A percentile compares a stretch with the other conserved stretches of the same genome.
phyloP scores from a whole-genome alignment of 805 yeast genomes.

The Ascoidea asiatica region DNA sequence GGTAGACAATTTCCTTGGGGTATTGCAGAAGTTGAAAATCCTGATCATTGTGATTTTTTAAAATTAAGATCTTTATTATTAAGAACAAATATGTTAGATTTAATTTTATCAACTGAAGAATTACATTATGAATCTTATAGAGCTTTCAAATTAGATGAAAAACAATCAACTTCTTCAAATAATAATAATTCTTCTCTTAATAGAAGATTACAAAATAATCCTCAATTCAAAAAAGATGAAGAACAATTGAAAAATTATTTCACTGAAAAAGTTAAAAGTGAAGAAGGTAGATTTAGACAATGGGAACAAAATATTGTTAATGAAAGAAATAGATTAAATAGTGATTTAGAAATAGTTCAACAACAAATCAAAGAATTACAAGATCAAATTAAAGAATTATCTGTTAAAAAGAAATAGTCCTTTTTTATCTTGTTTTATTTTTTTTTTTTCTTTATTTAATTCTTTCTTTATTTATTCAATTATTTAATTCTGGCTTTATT shows the following conservation, averaged over 20 bases:
- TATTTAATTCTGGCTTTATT: no score
- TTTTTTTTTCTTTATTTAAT: no score
- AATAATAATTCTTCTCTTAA: slow-evolving; percentile 19
- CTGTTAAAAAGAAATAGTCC: slow-evolving; percentile 25
- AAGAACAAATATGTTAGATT: slow-evolving; percentile 74
- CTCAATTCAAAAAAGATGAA: slow-evolving; percentile 93
- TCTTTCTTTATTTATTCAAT: background rate
- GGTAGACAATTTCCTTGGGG: slow-evolving; percentile 93
- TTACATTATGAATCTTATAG: slow-evolving; percentile 73
- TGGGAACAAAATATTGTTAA: slow-evolving; percentile 96
- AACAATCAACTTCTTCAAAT: slow-evolving; percentile 18
- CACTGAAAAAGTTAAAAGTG: slow-evolving; percentile 93
- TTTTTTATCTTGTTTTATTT: background rate
- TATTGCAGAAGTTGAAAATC: slow-evolving; percentile 75
- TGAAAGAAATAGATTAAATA: slow-evolving; percentile 87
- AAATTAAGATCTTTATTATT: slow-evolving; percentile 66
- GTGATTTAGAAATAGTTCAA: slow-evolving; percentile 86
- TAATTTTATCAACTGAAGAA: slow-evolving; percentile 69
- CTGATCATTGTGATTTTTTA: slow-evolving; percentile 73
- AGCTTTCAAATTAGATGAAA: slow-evolving; percentile 49
- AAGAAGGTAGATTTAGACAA: slow-evolving; percentile 94
- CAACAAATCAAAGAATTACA: slow-evolving; percentile 59
- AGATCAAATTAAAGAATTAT: slow-evolving; percentile 57
- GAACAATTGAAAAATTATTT: slow-evolving; percentile 85
- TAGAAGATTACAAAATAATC: slow-evolving; percentile 49